These are phyloP conservation scores for Tuber umbilicatum DNA, from an alignment of 495 filamentous ascomycete genomes.

Conservation along the genomic window DNA sequence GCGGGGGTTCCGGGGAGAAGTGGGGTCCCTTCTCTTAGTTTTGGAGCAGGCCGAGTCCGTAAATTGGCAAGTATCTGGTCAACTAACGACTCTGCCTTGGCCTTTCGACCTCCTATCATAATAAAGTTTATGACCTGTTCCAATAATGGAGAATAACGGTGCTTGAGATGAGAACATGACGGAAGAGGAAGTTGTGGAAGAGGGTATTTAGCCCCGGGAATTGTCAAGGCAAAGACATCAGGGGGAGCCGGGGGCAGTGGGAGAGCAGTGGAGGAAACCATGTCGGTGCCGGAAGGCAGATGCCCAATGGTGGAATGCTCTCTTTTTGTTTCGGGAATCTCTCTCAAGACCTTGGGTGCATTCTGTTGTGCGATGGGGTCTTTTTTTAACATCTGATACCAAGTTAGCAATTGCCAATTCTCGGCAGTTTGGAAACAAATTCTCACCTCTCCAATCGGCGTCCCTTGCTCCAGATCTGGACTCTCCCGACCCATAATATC, in stretches of 20 bases:
- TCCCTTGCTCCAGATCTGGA: constrained; percentile 61
- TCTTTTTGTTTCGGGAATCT: constrained; percentile 37
- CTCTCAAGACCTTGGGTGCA: constrained; percentile 62
- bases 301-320: constrained; percentile 27
- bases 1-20: constrained; percentile 69
- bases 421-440: constrained; percentile 6
- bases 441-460: constrained; percentile 59
- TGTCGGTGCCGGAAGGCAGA: neutral
- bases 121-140: constrained; percentile 80
- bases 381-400: constrained; percentile 56
- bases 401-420: constrained; percentile 8
- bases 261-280: constrained; percentile 6
- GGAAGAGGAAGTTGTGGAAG: constrained; percentile 61
- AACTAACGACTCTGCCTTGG: constrained; percentile 50
- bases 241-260: constrained; percentile 12
- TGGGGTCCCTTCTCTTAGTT: constrained; percentile 54
- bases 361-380: constrained; percentile 58
- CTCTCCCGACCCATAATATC: constrained; percentile 51
- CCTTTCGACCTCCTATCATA: constrained; percentile 83
- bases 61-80: constrained; percentile 75
- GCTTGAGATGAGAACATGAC: constrained; percentile 56
- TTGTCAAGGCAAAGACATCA: constrained; percentile 34
- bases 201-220: constrained; percentile 63
- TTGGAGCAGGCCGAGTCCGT: constrained; percentile 73
- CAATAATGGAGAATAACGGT: constrained; percentile 75